Evolutionary conservation across 176 grass and related monocot genomes (phyloP).

Genomic region (Cenchrus purpureus): DNA sequence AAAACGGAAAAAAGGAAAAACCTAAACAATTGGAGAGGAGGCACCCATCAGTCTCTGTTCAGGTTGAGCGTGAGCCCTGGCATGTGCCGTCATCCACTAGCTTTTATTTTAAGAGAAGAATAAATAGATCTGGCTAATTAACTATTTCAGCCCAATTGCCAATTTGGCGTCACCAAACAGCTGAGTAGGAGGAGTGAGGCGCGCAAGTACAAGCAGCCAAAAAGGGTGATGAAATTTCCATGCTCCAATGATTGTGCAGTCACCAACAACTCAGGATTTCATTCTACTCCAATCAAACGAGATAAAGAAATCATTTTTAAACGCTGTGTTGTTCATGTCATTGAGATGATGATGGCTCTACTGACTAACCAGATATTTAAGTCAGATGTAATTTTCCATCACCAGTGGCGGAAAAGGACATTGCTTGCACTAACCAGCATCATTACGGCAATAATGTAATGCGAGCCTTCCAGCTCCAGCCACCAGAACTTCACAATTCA

Average conservation of each 20-base stretch:
- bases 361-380: conserved; percentile 27
- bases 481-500: not conserved
- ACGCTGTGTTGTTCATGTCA: not conserved
- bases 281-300: conserved; percentile 37
- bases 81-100: conserved; percentile 42
- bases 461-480: conserved; percentile 15
- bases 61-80: conserved; percentile 30
- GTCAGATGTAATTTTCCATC: conserved; percentile 23
- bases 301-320: conserved; percentile 7
- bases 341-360: conserved; percentile 10
- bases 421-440: conserved; percentile 26
- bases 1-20: not conserved
- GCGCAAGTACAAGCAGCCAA: conserved; percentile 32
- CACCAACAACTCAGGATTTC: conserved; percentile 19
- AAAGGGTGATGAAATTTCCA: conserved; percentile 38
- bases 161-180: conserved; percentile 40
- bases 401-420: conserved; percentile 40
- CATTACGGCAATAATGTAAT: conserved; percentile 29
- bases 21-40: conserved; percentile 42
- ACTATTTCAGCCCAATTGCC: conserved; percentile 21
- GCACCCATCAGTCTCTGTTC: conserved; percentile 38
- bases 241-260: conserved; percentile 55
- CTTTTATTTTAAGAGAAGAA: conserved; percentile 38
- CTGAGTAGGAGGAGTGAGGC: not conserved
- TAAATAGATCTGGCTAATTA: conserved; percentile 27